phyloP scores from a whole-genome alignment of 2,329 filamentous ascomycete species.

The Cladophialophora immunda region DNA sequence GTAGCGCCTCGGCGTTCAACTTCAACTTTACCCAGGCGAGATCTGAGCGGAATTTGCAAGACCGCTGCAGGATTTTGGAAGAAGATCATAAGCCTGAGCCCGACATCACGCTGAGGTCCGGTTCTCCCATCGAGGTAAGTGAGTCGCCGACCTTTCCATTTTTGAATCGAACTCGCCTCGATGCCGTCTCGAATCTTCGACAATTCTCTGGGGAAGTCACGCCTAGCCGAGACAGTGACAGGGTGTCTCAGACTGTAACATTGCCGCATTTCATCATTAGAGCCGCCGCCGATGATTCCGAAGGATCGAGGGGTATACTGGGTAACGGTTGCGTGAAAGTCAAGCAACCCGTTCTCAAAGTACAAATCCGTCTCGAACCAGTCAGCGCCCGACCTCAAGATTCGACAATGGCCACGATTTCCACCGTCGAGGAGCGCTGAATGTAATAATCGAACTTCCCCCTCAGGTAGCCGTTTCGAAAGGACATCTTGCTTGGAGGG shows the following conservation, averaged over 20 bases:
- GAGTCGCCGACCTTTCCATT: neutral
- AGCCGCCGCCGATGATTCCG: neutral
- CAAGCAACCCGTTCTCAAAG: conserved; percentile 4
- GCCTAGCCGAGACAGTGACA: neutral
- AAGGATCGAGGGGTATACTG: neutral
- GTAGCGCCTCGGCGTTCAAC: neutral
- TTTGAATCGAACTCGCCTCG: neutral
- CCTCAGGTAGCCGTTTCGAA: conserved; percentile 2
- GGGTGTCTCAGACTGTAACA: conserved; percentile 7
- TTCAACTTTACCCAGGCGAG: conserved; percentile 2
- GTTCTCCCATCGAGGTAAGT: neutral
- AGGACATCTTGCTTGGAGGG: neutral
- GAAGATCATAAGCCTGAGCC: conserved; percentile 5
- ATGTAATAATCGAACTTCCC: neutral
- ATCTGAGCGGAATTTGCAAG: neutral
- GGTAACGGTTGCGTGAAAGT: neutral
- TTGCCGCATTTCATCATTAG: conserved; percentile 1
- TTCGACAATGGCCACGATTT: conserved; percentile 11
- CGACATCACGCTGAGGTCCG: neutral
- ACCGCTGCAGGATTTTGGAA: conserved; percentile 4
- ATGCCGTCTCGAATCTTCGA: neutral
- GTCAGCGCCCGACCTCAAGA: neutral
- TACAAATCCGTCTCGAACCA: neutral
- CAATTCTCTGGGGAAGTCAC: neutral
- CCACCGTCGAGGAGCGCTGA: conserved; percentile 1